A percentile compares a stretch with the other conserved stretches of the same genome.
These are phyloP conservation scores for Scalesia atractyloides DNA, from an alignment of 129 eudicot genomes.

Conservation along the genomic window DNA sequence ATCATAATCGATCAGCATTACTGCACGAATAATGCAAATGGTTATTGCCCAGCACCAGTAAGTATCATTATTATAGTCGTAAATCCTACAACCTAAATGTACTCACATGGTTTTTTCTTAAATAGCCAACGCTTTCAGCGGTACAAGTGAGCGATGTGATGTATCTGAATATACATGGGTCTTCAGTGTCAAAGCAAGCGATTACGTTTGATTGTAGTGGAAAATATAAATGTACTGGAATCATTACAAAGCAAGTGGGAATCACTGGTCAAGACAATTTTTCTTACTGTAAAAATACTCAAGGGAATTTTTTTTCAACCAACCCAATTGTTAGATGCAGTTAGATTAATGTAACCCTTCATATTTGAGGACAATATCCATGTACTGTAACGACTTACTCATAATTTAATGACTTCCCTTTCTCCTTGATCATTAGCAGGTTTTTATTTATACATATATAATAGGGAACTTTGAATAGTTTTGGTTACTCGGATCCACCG, in stretches of 20 bases:
- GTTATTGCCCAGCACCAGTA: slow-evolving; percentile 29
- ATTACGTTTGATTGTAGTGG: slow-evolving; percentile 43
- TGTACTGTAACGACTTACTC: too few relatives aligned
- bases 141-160: slow-evolving; percentile 37
- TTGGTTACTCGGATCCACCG: too few relatives aligned
- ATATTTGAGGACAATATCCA: too few relatives aligned
- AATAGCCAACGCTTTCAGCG: slow-evolving; percentile 20
- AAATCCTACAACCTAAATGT: neutral
- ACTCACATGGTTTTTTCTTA: neutral
- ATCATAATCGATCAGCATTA: slow-evolving; percentile 50
- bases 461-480: too few relatives aligned
- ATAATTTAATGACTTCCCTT: too few relatives aligned
- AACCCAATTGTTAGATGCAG: slow-evolving; percentile 21
- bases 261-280: slow-evolving; percentile 21
- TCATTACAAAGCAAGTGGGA: slow-evolving; percentile 25
- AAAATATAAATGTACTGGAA: slow-evolving; percentile 26
- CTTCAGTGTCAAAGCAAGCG: slow-evolving; percentile 26
- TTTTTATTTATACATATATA: too few relatives aligned
- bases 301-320: slow-evolving; percentile 20
- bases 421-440: too few relatives aligned
- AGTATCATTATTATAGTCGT: neutral
- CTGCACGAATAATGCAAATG: slow-evolving; percentile 12
- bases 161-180: slow-evolving; percentile 30
- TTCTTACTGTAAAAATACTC: slow-evolving; percentile 27
- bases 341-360: neutral